A percentile compares a stretch with the other conserved stretches of the same genome.
Evolutionary conservation across 768 basidiomycete species (phyloP).

Genomic region (Candolleomyces aberdarensis): DNA sequence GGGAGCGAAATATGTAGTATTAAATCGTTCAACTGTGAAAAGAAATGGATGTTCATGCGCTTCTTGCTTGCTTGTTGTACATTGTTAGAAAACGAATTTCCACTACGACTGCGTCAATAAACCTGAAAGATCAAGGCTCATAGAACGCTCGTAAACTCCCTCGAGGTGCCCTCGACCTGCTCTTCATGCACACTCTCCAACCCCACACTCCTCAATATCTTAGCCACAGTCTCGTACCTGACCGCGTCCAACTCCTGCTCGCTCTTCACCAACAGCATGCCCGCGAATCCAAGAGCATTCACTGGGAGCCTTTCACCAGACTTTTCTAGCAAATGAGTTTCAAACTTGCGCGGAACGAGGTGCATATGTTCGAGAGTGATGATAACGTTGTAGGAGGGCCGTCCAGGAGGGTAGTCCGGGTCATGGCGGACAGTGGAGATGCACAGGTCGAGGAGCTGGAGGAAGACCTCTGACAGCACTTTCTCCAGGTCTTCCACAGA

Average conservation of each 20-base stretch:
- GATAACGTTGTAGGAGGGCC: constrained; percentile 80
- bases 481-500: constrained; percentile 45
- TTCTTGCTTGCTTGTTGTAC: no score
- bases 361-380: constrained; percentile 83
- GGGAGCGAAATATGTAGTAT: no score
- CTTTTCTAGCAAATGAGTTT: constrained; percentile 50
- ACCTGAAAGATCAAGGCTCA: background rate
- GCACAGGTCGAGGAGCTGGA: constrained; percentile 72
- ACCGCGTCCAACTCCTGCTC: constrained; percentile 71
- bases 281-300: constrained; percentile 88
- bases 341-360: constrained; percentile 73
- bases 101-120: no score
- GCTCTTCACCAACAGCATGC: constrained; percentile 85
- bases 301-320: constrained; percentile 64
- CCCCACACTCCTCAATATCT: constrained; percentile 63
- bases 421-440: constrained; percentile 73
- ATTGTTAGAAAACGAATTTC: no score
- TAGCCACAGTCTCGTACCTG: constrained; percentile 56
- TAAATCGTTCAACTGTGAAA: no score
- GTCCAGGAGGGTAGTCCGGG: constrained; percentile 55
- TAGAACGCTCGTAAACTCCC: background rate
- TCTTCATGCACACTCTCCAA: constrained; percentile 65
- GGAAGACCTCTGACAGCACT: constrained; percentile 56
- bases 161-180: constrained; percentile 47
- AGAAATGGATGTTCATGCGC: no score